Base-by-base conservation (phyloP, 2,329 filamentous ascomycete genomes). In the Dactylellina parvicollis region DNA sequence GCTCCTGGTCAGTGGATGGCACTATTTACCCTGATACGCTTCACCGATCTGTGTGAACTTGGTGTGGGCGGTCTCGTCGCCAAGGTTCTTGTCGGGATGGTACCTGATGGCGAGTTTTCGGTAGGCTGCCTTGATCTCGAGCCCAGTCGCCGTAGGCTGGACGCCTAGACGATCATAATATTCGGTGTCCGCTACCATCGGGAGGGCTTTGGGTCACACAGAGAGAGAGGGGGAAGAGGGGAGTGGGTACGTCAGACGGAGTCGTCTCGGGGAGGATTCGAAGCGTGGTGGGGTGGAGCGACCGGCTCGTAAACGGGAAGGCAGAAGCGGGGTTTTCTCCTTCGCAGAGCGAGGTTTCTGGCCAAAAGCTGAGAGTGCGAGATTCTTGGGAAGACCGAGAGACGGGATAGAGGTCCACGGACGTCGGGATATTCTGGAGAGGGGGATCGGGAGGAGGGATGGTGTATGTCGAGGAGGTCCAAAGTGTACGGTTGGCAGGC, bases 111-210 rank as follows among this genome's bases (percentile, higher is more conserved):
- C 95, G 77, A 95, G 86, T 83, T 94, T 97, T 57, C 93, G 88
- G 83, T 97, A 97, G 26, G 93, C 93, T 84, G 96, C 96, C 82
- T 97, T 97, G 83, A 97, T 97, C 80, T 97, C 92, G 55, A 96
- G 86, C 81, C 94, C 91, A 38, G 91, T 90, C 28, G 93, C 94
- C 64, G 90, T 92, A 76, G 92, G 89, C 82, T 89, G 85, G 79
- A 97, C 92, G 79, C 90, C 91, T 38, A 97, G 85, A 77, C 88
- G 88, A 82, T 96, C 92, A 82, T 83, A 46, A 83, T 96, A 96
- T 77, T 87, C 84, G 69, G 92, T 96, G 81, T 96, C 92, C 78
- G 90, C 90, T 78, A 95, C 92, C 92, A 96, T 96, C 79, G n/a
- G 67, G 46, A 44, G 22, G n/a, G 20, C 36, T 54, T 38, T 65